A percentile compares a stretch with the other conserved stretches of the same genome.
Conservation (phyloP, 2,329 filamentous ascomycete species). For the Exophiala bonariae region DNA sequence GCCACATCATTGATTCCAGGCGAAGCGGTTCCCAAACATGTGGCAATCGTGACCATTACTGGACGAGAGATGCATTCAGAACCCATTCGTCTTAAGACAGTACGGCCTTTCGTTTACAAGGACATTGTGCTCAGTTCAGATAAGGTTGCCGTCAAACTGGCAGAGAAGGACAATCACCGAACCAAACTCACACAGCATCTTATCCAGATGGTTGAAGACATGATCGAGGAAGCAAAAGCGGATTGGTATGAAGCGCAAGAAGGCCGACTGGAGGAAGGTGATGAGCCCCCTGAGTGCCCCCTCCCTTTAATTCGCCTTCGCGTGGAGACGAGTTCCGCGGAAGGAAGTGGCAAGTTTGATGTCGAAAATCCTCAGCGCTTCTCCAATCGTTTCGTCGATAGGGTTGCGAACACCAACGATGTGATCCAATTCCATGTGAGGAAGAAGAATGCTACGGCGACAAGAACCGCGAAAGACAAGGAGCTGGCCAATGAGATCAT, state of each 20-base stretch:
- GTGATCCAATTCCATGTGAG: conserved; percentile 91
- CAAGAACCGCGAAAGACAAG: conserved; percentile 51
- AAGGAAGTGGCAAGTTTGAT: conserved; percentile 76
- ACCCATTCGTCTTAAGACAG: conserved; percentile 79
- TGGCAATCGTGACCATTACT: conserved; percentile 79
- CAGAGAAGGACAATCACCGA: conserved; percentile 79
- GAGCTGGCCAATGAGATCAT: conserved; percentile 66
- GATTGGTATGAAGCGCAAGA: conserved; percentile 81
- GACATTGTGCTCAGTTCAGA: conserved; percentile 79
- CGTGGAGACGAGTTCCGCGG: conserved; percentile 83
- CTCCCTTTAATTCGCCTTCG: conserved; percentile 84
- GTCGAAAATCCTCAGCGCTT: conserved; percentile 95
- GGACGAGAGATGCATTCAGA: conserved; percentile 79
- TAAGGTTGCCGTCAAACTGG: conserved; percentile 72
- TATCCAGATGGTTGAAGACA: conserved; percentile 74
- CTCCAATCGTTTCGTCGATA: conserved; percentile 86
- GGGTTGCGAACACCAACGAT: conserved; percentile 90
- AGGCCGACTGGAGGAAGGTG: conserved; percentile 57
- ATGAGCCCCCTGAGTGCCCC: conserved; percentile 56
- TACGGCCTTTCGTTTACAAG: conserved; percentile 84
- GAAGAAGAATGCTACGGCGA: conserved; percentile 60
- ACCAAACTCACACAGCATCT: conserved; percentile 76
- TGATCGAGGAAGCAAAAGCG: conserved; percentile 80
- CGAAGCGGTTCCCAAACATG: conserved; percentile 87
- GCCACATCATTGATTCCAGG: conserved; percentile 89